A percentile compares a stretch with the other conserved stretches of the same genome.
Evolutionary conservation across 306 rosid species (phyloP).

Genomic region (Prunus kanzakura): DNA sequence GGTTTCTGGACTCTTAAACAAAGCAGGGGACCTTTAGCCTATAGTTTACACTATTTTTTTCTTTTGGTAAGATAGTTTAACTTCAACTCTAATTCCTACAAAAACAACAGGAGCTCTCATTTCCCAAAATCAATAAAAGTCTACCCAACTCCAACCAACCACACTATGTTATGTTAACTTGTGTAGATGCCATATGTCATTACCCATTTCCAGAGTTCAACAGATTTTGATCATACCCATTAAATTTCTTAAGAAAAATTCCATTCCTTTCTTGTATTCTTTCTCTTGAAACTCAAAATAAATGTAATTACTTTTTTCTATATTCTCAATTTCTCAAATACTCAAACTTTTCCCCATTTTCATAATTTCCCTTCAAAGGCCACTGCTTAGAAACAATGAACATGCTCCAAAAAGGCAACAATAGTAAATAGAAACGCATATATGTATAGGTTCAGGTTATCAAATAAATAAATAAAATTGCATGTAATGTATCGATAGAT

Average conservation of each 20-base stretch:
- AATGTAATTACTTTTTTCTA: not conserved
- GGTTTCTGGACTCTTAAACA: not conserved
- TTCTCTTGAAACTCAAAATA: not conserved
- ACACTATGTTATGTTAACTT: not conserved
- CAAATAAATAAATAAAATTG: not conserved
- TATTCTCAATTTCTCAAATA: not conserved
- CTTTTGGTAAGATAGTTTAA: not conserved
- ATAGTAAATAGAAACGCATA: not conserved
- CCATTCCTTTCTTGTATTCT: not conserved
- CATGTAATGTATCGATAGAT: not conserved
- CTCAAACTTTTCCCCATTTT: not conserved
- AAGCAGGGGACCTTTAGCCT: not conserved
- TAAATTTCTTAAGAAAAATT: not conserved
- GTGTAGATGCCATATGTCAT: not conserved
- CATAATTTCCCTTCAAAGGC: not conserved
- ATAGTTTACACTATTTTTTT: not conserved
- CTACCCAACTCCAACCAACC: not conserved
- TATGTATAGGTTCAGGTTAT: no score
- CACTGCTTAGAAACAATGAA: not conserved
- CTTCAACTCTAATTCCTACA: not conserved
- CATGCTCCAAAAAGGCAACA: not conserved
- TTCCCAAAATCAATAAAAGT: not conserved
- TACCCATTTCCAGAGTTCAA: not conserved
- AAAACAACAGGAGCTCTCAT: not conserved
- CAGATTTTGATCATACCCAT: not conserved